Evolutionary conservation across 2,329 filamentous ascomycete genomes (phyloP), one percentile per base, ranked within the genome.

Genomic region (Aureobasidium mangrovei): DNA sequence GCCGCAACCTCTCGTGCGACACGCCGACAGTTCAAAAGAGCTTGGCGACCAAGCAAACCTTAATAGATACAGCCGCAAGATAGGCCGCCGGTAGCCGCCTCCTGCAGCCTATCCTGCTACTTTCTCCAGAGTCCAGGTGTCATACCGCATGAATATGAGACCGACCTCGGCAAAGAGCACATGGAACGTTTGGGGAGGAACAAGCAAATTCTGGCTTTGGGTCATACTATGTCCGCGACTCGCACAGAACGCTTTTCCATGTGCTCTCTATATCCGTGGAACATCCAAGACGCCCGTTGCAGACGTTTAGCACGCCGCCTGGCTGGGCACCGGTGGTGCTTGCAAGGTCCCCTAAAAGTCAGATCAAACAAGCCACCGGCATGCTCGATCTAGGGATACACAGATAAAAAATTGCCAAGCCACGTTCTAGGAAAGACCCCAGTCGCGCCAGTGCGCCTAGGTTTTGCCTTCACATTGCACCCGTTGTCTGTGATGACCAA

Each of bases 181-280:
- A 42, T 26, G 29, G 47, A 51, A 51, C 26, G 38, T 41, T 51
- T 51, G 36, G 40, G 46, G 7, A 18, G 10, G 18, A 40, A 24
- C 24, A 41, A 33, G 36, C 36, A 49, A 32, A 51, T 27, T 35
- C 38, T 51, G 41, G 7, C 33, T 42, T 42, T 36, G 47, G 42
- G 47, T 51, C 47, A 51, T 27, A 18, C 4, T 32, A 29, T 10
- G 35, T 41, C 39, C 39, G 39, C 47, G 38, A 42, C 31, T 51
- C 46, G 36, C 26, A 49, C 46, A 38, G 46, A 49, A 49, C 46
- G 38, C 46, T 49, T 51, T 31, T 51, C 47, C 47, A 51, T 51
- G 47, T 51, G 47, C 28, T 51, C 28, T 40, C 38, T 32, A 41
- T 36, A 38, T 51, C 47, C 28, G 38, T 51, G 35, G 31, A 51